phyloP scores from a whole-genome alignment of 1,284 basidiomycete genomes.

The Leucoagaricus sp. region DNA sequence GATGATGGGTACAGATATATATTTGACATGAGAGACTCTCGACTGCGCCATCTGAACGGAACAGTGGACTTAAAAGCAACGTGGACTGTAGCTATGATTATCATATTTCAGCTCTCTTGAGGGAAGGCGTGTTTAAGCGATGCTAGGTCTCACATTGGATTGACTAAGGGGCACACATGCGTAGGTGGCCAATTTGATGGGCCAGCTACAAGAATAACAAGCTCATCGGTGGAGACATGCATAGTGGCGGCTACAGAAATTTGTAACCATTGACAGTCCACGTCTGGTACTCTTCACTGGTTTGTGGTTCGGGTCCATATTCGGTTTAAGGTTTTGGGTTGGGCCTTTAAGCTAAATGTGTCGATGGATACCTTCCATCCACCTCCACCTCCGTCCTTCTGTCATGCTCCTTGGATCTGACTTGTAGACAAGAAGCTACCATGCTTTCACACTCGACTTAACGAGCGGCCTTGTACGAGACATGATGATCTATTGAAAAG shows the following conservation, averaged over 20 bases:
- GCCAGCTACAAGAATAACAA: not conserved
- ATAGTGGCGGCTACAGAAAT: not conserved
- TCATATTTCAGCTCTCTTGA: not conserved
- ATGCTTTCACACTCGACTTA: not conserved
- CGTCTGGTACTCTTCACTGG: not conserved
- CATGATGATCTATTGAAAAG: not conserved
- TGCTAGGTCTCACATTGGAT: not conserved
- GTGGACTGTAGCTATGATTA: conserved; percentile 2
- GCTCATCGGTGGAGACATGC: not conserved
- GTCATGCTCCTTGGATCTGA: conserved; percentile 7
- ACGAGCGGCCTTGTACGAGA: not conserved
- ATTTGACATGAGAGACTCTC: conserved; percentile 5
- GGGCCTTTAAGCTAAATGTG: not conserved
- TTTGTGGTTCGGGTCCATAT: not conserved
- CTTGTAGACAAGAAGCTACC: not conserved
- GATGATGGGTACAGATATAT: not conserved
- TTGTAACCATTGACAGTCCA: not conserved
- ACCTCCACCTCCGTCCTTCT: not conserved
- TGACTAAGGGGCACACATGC: too few relatives aligned
- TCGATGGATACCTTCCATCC: not conserved
- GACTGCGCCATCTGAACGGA: not conserved
- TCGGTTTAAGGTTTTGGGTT: conserved; percentile 5
- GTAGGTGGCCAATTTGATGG: not conserved
- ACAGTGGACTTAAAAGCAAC: not conserved
- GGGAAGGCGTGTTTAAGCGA: not conserved